Conservation (phyloP, 768 basidiomycete genomes). For the Suillus americanus region DNA sequence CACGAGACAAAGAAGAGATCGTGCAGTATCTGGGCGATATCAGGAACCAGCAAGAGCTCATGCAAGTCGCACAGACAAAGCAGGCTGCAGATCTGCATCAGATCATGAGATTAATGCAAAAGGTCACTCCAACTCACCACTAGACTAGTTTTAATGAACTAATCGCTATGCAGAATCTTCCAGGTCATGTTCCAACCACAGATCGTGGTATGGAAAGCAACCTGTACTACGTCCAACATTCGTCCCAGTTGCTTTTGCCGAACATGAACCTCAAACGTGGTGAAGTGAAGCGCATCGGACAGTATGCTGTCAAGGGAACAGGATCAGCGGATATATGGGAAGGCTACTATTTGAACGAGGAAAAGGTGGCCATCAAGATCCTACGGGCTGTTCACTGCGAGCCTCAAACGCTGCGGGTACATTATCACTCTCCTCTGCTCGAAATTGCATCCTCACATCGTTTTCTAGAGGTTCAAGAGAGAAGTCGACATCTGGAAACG, state of each 20-base stretch:
- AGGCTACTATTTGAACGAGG: conserved; percentile 50
- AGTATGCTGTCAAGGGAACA: conserved; percentile 51
- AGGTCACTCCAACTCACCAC: conserved; percentile 27
- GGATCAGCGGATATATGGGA: conserved; percentile 57
- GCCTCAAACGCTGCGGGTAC: conserved; percentile 43
- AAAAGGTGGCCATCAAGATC: conserved; percentile 59
- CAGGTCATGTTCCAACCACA: conserved; percentile 14
- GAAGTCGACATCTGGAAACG: conserved; percentile 56
- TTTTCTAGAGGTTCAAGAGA: conserved; percentile 45
- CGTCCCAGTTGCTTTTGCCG: conserved; percentile 47
- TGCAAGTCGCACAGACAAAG: conserved; percentile 32
- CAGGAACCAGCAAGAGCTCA: conserved; percentile 38
- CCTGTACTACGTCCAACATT: conserved; percentile 48
- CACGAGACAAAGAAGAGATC: conserved; percentile 45
- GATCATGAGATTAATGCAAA: conserved; percentile 53
- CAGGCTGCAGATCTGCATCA: conserved; percentile 35
- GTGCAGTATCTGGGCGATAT: conserved; percentile 45
- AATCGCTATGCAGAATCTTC: conserved; percentile 21
- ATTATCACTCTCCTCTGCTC: conserved; percentile 1
- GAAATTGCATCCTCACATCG: not conserved
- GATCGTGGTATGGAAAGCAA: conserved; percentile 48
- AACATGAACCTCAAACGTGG: conserved; percentile 50
- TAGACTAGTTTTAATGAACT: conserved; percentile 14
- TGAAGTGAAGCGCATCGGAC: conserved; percentile 50
- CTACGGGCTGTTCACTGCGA: conserved; percentile 51